phyloP scores from a whole-genome alignment of 1,139 yeast genomes.

The Nakaseomyces nivariensis region DNA sequence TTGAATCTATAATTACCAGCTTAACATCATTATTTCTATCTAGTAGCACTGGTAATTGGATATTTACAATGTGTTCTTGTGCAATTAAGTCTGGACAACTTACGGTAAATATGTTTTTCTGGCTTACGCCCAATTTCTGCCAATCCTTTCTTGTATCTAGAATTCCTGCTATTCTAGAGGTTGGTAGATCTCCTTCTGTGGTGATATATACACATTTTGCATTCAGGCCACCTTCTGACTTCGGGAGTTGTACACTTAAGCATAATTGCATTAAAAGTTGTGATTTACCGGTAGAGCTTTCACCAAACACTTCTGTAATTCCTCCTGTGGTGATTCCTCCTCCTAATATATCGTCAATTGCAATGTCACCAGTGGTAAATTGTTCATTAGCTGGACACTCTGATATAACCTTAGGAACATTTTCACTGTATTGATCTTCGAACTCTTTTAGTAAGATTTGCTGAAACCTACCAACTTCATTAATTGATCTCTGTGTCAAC shows the following conservation, averaged over 20 bases:
- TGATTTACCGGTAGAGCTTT: conserved; percentile 78
- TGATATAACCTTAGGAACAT: neutral
- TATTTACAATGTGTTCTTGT: conserved; percentile 63
- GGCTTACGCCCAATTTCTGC: conserved; percentile 27
- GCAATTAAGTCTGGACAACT: conserved; percentile 60
- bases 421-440: conserved; percentile 11
- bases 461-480: conserved; percentile 39
- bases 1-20: conserved; percentile 63
- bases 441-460: conserved; percentile 26
- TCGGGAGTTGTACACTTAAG: conserved; percentile 44
- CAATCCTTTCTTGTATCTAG: conserved; percentile 28
- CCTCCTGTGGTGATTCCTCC: conserved; percentile 65
- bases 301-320: conserved; percentile 75
- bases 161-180: conserved; percentile 42
- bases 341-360: conserved; percentile 45
- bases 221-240: conserved; percentile 38
- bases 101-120: conserved; percentile 48
- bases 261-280: conserved; percentile 62
- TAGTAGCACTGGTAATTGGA: conserved; percentile 57
- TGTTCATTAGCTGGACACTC: neutral
- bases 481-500: conserved; percentile 37
- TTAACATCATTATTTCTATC: conserved; percentile 37
- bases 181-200: conserved; percentile 67
- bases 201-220: conserved; percentile 53
- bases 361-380: conserved; percentile 52